Evolutionary conservation across 495 filamentous ascomycete genomes (phyloP).

Genomic region (Jackrogersella minutella): DNA sequence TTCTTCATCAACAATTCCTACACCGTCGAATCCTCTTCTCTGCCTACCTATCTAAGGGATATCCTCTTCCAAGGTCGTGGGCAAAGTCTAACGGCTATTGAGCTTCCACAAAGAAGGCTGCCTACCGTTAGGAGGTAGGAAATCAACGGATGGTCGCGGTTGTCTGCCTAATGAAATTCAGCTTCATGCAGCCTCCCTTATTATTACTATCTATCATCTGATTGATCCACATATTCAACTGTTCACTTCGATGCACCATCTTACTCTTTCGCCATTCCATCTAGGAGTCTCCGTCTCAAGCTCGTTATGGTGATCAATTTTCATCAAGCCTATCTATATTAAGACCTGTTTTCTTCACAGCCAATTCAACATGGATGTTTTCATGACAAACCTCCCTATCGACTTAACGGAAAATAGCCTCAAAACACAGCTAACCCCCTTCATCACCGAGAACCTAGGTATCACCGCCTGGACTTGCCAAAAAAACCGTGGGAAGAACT

Average conservation of each 20-base stretch:
- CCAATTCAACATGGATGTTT: constrained; percentile 43
- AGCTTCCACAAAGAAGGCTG: no score
- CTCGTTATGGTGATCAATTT: background rate
- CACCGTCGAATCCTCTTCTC: background rate
- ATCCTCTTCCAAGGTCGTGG: no score
- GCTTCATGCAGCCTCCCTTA: background rate
- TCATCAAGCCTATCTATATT: background rate
- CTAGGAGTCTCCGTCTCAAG: no score
- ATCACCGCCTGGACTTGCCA: constrained; percentile 49
- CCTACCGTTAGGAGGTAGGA: no score
- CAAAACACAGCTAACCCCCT: constrained; percentile 43
- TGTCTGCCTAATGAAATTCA: no score
- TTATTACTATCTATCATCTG: background rate
- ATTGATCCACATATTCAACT: background rate
- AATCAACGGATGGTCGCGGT: no score
- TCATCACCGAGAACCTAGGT: constrained; percentile 40
- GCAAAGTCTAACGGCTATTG: no score
- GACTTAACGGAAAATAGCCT: constrained; percentile 47
- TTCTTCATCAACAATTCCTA: background rate
- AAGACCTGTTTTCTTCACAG: background rate
- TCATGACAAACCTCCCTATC: constrained; percentile 48
- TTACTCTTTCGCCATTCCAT: background rate
- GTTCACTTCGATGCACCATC: background rate
- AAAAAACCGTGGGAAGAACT: constrained; percentile 41
- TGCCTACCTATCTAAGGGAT: no score